These are phyloP conservation scores for Ajuga reptans DNA, from an alignment of 305 asterid species.

Conservation along the genomic window DNA sequence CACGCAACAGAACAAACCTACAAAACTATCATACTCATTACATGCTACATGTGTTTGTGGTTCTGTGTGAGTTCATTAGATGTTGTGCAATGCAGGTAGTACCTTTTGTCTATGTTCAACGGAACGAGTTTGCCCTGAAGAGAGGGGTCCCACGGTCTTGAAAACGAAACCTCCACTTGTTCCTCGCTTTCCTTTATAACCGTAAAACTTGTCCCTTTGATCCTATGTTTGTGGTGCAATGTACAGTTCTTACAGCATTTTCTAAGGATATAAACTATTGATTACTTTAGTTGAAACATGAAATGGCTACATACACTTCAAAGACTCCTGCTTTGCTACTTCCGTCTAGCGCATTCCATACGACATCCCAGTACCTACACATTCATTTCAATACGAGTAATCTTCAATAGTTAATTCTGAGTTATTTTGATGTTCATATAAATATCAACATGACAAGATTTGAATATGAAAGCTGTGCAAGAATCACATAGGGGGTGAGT, in stretches of 20 bases:
- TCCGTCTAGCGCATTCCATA: constrained; percentile 78
- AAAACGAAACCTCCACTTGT: constrained; percentile 80
- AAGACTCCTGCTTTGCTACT: constrained; percentile 59
- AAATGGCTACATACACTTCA: constrained; percentile 61
- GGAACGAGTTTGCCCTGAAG: constrained; percentile 66
- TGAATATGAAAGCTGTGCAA: background rate
- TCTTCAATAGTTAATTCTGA: background rate
- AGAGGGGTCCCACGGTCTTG: constrained; percentile 86
- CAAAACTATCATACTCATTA: constrained; percentile 18
- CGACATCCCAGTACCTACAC: constrained; percentile 90
- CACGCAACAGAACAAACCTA: constrained; percentile 80
- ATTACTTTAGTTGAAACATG: background rate
- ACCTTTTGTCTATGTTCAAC: constrained; percentile 84
- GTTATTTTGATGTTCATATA: background rate
- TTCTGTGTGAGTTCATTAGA: background rate
- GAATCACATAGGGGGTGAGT: background rate
- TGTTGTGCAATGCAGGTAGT: background rate
- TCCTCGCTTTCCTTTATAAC: constrained; percentile 76
- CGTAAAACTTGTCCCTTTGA: constrained; percentile 54
- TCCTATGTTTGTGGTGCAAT: constrained; percentile 37
- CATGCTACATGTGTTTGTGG: background rate
- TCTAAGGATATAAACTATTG: background rate
- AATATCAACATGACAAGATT: background rate
- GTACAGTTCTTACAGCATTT: background rate
- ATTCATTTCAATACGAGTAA: constrained; percentile 1